phyloP scores from a whole-genome alignment of 1,139 yeast genomes.

The Candida tetrigidarum region DNA sequence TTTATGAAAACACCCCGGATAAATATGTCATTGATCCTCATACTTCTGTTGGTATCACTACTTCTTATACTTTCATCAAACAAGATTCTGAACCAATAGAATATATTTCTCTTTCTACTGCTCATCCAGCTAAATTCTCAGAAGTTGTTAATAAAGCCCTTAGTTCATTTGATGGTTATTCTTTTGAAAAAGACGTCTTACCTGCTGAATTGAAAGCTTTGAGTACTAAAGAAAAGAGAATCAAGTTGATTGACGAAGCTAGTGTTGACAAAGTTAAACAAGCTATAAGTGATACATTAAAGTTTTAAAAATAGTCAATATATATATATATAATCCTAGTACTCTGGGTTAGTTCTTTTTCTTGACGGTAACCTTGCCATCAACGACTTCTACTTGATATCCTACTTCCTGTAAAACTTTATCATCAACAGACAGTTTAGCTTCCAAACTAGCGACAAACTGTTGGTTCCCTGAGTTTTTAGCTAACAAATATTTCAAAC shows the following conservation, averaged over 20 bases:
- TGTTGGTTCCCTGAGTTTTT: constrained; percentile 71
- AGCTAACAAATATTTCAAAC: constrained; percentile 69
- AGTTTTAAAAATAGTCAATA: constrained; percentile 12
- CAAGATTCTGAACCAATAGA: constrained; percentile 39
- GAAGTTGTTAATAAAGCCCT: constrained; percentile 92
- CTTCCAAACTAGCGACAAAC: constrained; percentile 61
- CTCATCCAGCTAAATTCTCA: constrained; percentile 98
- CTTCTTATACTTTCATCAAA: constrained; percentile 65
- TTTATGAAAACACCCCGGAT: constrained; percentile 62
- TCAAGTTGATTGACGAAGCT: constrained; percentile 73
- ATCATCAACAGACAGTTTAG: constrained; percentile 37
- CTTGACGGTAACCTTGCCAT: constrained; percentile 38
- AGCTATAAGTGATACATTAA: constrained; percentile 72
- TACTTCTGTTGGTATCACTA: constrained; percentile 90
- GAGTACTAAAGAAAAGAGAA: constrained; percentile 73
- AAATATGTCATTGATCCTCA: constrained; percentile 95
- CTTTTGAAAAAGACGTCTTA: constrained; percentile 84
- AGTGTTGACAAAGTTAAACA: constrained; percentile 73
- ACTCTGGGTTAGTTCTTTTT: constrained; percentile 14
- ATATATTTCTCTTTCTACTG: constrained; percentile 89
- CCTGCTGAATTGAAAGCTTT: constrained; percentile 86
- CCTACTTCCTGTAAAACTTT: constrained; percentile 42
- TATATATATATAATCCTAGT: not conserved
- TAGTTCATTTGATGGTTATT: constrained; percentile 65
- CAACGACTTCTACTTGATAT: constrained; percentile 39